phyloP scores from a whole-genome alignment of 2,329 filamentous ascomycete species.

The Xylariaceae sp. region DNA sequence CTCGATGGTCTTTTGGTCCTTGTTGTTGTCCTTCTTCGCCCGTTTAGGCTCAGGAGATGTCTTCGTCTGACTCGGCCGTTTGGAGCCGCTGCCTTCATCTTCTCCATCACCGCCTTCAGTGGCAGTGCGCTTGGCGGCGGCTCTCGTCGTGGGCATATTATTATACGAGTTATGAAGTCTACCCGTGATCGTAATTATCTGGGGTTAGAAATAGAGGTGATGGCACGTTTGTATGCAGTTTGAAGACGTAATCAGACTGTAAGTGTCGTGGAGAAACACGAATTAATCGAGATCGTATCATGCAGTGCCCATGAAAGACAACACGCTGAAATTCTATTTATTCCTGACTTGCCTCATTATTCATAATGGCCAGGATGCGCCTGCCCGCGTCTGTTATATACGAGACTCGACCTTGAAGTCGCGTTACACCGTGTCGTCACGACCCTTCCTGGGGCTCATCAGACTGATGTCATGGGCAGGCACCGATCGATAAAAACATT shows the following conservation, averaged over 20 bases:
- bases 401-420: background rate
- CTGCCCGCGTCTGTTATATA: background rate
- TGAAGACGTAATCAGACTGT: no score
- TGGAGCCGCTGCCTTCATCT: conserved; percentile 27
- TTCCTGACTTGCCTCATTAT: no score
- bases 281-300: no score
- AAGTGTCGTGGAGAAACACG: no score
- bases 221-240: no score
- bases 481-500: background rate
- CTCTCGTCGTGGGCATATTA: conserved; percentile 26
- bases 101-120: conserved; percentile 4
- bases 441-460: conserved; percentile 8
- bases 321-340: no score
- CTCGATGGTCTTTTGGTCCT: conserved; percentile 49
- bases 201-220: no score
- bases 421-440: conserved; percentile 2
- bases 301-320: no score
- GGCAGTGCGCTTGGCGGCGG: conserved; percentile 19
- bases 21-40: conserved; percentile 31
- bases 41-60: conserved; percentile 38
- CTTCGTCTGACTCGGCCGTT: conserved; percentile 33
- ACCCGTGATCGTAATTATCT: no score
- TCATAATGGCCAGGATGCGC: background rate
- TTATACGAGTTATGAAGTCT: no score
- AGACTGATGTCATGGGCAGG: conserved; percentile 17